Evolutionary conservation across 1,284 basidiomycete genomes (phyloP), one percentile per base, ranked within the genome.

Genomic region (Microbotryum saponariae): DNA sequence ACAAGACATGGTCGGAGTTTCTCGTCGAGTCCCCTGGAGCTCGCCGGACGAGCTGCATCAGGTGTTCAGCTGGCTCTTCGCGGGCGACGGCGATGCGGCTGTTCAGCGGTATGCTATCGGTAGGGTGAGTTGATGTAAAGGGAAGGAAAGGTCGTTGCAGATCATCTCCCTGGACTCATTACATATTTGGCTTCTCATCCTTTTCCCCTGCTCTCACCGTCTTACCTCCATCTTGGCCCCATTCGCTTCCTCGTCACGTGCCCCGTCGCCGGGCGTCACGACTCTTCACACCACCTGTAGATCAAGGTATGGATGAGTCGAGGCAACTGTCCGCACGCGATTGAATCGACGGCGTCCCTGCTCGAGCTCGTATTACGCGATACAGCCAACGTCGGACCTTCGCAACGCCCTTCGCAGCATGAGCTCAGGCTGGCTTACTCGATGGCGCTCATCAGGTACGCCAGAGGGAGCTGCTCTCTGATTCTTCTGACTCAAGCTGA

Each of bases 1-100:
- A 12, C 12, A 31, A 42, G 14, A 18, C 4, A 42, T 42, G 37
- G 16, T 42, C 16, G 37, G 37, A 42, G 14, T 57, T 2, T 89
- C 90, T 53, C 83, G 87, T 64, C 82, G 90, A 58, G 86, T 91
- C 1, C 89, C 90, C 2, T 96, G 92, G 92, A 77, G 83, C 6
- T 81, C 82, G 53, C 74, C 84, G 14, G 73, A 78, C 23, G 91
- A 96, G 75, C 80, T 96, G 14, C 86, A 88, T 55, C 82, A 89
- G 72, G 78, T 96, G 8, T 92, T 86, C 74, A 79, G 83, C 5
- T 86, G 85, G 81, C 84, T 94, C 68, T 94, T 85, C 72, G 74
- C 80, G 5, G 85, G 89, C 61, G 82, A 85, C 60, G 78, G 79
- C 33, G 84, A 87, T 72, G 48, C 78, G 18, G 75, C 78, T 10